Conservation (phyloP, 495 filamentous ascomycete genomes). For the Penicillium bialowiezense region DNA sequence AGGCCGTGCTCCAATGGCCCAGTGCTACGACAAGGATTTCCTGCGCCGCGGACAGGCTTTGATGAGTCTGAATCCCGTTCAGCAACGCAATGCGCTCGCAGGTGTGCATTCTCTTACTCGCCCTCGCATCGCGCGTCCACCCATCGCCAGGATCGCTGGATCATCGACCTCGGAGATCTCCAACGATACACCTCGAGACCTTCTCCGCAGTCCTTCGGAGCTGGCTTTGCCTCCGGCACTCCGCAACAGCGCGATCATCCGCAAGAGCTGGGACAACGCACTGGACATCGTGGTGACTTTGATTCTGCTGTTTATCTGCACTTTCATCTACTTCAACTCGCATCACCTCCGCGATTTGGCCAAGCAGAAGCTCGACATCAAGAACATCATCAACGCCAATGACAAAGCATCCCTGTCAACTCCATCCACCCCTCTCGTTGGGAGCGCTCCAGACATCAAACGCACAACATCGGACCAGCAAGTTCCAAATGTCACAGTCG, state of each 20-base stretch:
- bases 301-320: conserved; percentile 40
- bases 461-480: conserved; percentile 20
- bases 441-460: conserved; percentile 26
- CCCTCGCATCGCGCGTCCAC: conserved; percentile 31
- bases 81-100: conserved; percentile 48
- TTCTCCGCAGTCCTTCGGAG: conserved; percentile 38
- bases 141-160: conserved; percentile 37
- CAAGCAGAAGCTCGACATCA: conserved; percentile 51
- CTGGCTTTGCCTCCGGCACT: conserved; percentile 44
- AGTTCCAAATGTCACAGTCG: conserved; percentile 32
- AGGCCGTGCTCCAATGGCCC: conserved; percentile 62
- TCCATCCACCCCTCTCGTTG: conserved; percentile 41
- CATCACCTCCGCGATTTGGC: conserved; percentile 47
- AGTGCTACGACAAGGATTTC: conserved; percentile 61
- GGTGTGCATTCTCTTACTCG: conserved; percentile 52
- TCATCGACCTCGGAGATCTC: conserved; percentile 27
- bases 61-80: conserved; percentile 38
- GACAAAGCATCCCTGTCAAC: conserved; percentile 42
- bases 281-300: conserved; percentile 50
- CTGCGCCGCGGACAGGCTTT: conserved; percentile 39
- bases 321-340: conserved; percentile 52
- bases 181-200: conserved; percentile 43
- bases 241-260: conserved; percentile 51
- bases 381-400: conserved; percentile 48
- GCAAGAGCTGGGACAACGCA: conserved; percentile 51